These are phyloP conservation scores for Colletotrichum sp. DNA, from an alignment of 2,329 filamentous ascomycete species.

Conservation along the genomic window DNA sequence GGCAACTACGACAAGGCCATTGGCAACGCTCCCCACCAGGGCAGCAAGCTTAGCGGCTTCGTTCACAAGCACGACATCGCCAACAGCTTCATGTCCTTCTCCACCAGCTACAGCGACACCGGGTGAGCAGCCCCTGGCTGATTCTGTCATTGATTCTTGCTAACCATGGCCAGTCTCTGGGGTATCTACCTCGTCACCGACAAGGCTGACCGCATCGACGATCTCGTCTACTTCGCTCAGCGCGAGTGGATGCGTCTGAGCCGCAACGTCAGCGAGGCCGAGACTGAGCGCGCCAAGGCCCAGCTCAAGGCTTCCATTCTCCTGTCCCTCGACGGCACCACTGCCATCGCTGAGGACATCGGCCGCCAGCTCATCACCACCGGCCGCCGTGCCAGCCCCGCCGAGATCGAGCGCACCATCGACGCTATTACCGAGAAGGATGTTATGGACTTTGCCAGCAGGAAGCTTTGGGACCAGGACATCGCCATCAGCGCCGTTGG, in stretches of 20 bases:
- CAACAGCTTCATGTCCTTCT: slow-evolving; percentile 99
- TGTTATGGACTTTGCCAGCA: slow-evolving; percentile 94
- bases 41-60: slow-evolving; percentile 96
- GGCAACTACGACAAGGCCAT: slow-evolving; percentile 99
- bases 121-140: slow-evolving; percentile 67
- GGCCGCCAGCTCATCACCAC: slow-evolving; percentile 98
- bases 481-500: slow-evolving; percentile 93
- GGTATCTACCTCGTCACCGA: slow-evolving; percentile 98
- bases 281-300: slow-evolving; percentile 98
- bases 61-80: slow-evolving; percentile 94
- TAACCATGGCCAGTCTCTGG: slow-evolving; percentile 76
- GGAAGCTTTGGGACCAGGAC: slow-evolving; percentile 97
- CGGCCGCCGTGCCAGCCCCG: slow-evolving; percentile 86
- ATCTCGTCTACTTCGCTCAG: slow-evolving; percentile 97
- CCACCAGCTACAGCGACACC: slow-evolving; percentile 98
- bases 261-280: slow-evolving; percentile 83
- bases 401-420: slow-evolving; percentile 93
- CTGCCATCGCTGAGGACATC: slow-evolving; percentile 96
- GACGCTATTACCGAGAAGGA: slow-evolving; percentile 92
- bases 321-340: slow-evolving; percentile 95
- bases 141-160: slow-evolving; percentile 15
- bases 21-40: slow-evolving; percentile 95
- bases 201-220: slow-evolving; percentile 85
- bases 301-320: slow-evolving; percentile 99
- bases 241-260: slow-evolving; percentile 97